Base-by-base conservation (phyloP, 208 protist species). In the Leishmania tropica region DNA sequence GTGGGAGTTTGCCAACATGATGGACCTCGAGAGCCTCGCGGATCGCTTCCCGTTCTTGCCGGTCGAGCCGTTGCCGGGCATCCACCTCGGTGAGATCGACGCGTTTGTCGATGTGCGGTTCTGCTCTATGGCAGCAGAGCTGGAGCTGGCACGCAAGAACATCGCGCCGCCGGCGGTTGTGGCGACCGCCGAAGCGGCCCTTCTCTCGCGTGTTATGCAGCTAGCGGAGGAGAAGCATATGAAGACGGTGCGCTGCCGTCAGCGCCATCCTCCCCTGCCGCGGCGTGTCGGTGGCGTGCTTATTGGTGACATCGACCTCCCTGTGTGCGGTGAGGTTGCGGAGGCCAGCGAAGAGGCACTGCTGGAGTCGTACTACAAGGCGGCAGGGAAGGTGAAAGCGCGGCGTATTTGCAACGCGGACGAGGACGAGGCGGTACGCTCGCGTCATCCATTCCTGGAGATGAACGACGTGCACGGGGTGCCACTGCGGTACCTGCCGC, bases 381-480 rank as follows among this genome's bases (percentile, higher is more conserved):
- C 75, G n/a, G 76, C 67, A 58, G 79, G 31, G 56, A 75, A 56
- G 2, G 58, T 45, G 45, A 85, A 85, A 51, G 62, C 58, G 58
- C 51, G 87, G 78, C 81, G 81, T 60, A 79, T 91, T 28, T 88
- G 81, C 67, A 75, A 85, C 28, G 72, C 74, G 31, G 88, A 94
- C 67, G 88, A 93, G 80, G 86, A 93, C 75, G 91, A 94, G 64
- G 88, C 86, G 15, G 91, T 95, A 42, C 91, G 90, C 74, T 82
- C 89, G 1, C 91, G 89, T 11, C 79, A 94, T 82, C 93, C 93
- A 11, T 96, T 90, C 83, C 73, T 96, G 67, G 91, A 93, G 70
- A 85, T 76, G 71, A 91, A 93, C 72, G 89, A 93, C 72, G 88
- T 93, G 60, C 51, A 76, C 65, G 54, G 79, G 1, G 87, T 96